Percentiles rank a stretch among this genome's conserved stretches.
Conservation (phyloP, 495 filamentous ascomycete genomes). For the Trypethelium eluteriae region DNA sequence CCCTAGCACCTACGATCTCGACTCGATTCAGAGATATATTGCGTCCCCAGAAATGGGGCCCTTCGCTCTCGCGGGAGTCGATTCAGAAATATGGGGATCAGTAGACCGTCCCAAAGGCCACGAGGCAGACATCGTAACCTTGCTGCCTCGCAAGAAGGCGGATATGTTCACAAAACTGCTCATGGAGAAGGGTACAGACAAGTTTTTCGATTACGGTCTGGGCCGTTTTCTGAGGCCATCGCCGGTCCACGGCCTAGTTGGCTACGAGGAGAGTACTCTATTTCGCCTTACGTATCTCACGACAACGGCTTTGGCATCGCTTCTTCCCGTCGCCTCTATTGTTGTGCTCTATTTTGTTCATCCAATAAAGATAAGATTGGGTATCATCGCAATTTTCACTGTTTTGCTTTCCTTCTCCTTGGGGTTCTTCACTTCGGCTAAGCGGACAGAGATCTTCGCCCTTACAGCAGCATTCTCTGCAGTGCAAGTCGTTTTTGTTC, state of each 20-base stretch:
- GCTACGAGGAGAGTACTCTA: constrained; percentile 2
- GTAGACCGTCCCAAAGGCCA: neutral
- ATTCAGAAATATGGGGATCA: constrained; percentile 1
- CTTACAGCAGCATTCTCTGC: constrained; percentile 6
- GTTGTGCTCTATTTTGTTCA: neutral
- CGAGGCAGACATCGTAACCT: neutral
- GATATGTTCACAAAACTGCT: constrained; percentile 8
- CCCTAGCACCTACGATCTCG: neutral
- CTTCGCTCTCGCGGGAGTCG: neutral
- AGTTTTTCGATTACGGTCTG: neutral
- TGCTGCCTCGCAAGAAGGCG: neutral
- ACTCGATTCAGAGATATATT: neutral
- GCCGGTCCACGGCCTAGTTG: constrained; percentile 1
- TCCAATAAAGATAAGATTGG: neutral
- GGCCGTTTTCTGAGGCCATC: constrained; percentile 5
- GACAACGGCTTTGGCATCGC: neutral
- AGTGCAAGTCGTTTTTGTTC: constrained; percentile 4
- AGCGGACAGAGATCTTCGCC: constrained; percentile 1
- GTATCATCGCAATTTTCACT: neutral
- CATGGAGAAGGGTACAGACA: neutral
- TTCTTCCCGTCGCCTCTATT: neutral
- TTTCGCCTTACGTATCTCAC: neutral
- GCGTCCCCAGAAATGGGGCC: constrained; percentile 4
- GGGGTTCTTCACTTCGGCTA: constrained; percentile 1
- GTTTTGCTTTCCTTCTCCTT: neutral